Evolutionary conservation across 169 alveolate species (phyloP), one percentile per base, ranked within the genome.

Genomic region (Plasmodium coatneyi): DNA sequence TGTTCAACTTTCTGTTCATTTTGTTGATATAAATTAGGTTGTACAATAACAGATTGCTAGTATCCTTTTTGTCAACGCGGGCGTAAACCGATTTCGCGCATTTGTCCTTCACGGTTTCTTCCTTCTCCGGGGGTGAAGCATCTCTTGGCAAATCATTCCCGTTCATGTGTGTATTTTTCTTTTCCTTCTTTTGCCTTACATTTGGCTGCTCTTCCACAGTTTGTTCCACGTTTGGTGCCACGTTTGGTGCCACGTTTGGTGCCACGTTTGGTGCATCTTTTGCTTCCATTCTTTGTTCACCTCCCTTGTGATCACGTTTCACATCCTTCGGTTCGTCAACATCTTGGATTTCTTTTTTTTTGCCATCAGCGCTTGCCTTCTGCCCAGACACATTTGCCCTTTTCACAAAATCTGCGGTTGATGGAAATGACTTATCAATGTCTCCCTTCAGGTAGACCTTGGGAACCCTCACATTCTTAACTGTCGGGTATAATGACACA

Each of bases 1-100:
- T 86, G 80, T 86, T 86, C 80, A 86, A 74, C 80, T 86, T 86
- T 76, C 84, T 72, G 79, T 86, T 86, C 93, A 86, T 86, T 86
- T 86, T 86, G 84, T 86, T 86, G 14, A 86, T 86, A 49, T 74
- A 86, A 41, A 86, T 86, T 46, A 86, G 46, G 71, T 86, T 86
- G 46, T 86, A 86, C 80, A 86, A 76, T 86, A 86, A 86, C 71
- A 86, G 19, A 32, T 86, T 86, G 66, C 93, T 49, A 22, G 80
- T 74, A 56, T 86, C 93, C 71, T 86, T 86, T 86, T 86, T 86
- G 80, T 76, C 86, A 86, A 86, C 49, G 46, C 78, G 52, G 43
- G 86, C 93, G 70, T 70, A 72, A 34, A 86, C 5, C n/a, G 14
- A 49, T 72, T 86, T 86, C 28, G 30, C 66, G 43, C 80, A 32